phyloP scores from a whole-genome alignment of 2,329 filamentous ascomycete genomes.

The Verticillium albo-atrum region DNA sequence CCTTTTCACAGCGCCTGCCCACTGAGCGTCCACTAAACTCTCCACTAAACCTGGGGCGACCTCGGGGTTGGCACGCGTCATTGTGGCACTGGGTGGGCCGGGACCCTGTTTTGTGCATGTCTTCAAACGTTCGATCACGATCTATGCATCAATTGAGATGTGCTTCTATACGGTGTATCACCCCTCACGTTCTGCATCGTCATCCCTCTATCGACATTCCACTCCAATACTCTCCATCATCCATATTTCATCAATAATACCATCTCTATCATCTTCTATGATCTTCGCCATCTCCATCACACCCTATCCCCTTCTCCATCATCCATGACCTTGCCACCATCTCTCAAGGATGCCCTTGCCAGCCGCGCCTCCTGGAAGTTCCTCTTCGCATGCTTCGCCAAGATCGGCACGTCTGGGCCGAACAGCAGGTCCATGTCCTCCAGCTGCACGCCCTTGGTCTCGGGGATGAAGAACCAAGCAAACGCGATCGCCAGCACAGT shows the following conservation, averaged over 20 bases:
- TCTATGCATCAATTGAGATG: neutral
- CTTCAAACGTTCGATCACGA: neutral
- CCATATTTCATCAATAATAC: too few species aligned
- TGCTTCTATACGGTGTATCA: neutral
- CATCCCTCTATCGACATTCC: neutral
- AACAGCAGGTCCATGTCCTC: constrained; percentile 23
- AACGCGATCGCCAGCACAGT: constrained; percentile 31
- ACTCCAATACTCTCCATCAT: too few species aligned
- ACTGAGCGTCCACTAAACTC: neutral
- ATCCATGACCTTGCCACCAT: neutral
- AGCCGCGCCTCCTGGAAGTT: neutral
- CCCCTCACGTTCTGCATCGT: neutral
- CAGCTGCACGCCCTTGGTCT: constrained; percentile 18
- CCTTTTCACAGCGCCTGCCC: neutral
- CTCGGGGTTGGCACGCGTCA: neutral
- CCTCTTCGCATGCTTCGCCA: neutral
- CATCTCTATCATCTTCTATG: neutral
- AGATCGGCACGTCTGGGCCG: neutral
- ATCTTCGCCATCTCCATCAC: too few species aligned
- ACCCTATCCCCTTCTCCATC: neutral
- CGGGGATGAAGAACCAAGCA: constrained; percentile 14
- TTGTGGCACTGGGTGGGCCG: neutral
- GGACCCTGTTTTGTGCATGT: neutral
- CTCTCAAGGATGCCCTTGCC: constrained; percentile 1
- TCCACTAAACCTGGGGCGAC: neutral